Base-by-base conservation (phyloP, 805 yeast species). In the Wickerhamia fluorescens region DNA sequence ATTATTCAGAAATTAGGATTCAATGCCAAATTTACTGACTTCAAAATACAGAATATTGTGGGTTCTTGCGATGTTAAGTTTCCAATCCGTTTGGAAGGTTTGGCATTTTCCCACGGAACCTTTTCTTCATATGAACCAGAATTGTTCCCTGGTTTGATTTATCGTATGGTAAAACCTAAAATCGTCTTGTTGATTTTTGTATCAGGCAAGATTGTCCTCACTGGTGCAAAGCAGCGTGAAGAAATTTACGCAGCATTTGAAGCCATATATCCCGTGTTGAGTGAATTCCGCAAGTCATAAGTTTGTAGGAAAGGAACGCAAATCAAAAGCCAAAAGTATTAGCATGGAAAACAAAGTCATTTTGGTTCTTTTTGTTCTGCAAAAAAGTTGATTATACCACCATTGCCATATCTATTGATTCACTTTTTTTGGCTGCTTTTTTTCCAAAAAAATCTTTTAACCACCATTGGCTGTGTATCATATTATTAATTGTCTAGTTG, bases 141-240 rank as follows among this genome's bases (percentile, higher is more conserved):
- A 59, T 68, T 92, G 53, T 92, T 92, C 60, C 98, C 98, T 3
- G 98, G 98, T 51, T 72, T 92, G 46, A 92, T 92, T 62, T 92
- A 92, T 69, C 86, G 98, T 72, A 92, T 92, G 98, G 98, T 92
- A 45, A 89, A 89, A 57, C 98, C 98, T 11, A 92, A 92, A 59
- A 92, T 92, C 61, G 98, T 92, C 30, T 66, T 92, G 49, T 72
- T 92, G 61, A 88, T 92, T 45, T 92, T 92, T 57, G 98, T 92
- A 28, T 83, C 95, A 16, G 98, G 98, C 19, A 92, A 92, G 58
- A 92, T 92, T 60, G 98, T 92, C 29, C 68, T 92, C 45, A 92
- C 98, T 6, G 98, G 98, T 68, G 98, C 98, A 12, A 92, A 92
- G 58, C 96, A 92, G 60, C 81, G 98, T 58, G 97, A 92, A 57